A percentile compares a stretch with the other conserved stretches of the same genome.
Evolutionary conservation across 768 basidiomycete genomes (phyloP).

Genomic region (Suillus weaverae): DNA sequence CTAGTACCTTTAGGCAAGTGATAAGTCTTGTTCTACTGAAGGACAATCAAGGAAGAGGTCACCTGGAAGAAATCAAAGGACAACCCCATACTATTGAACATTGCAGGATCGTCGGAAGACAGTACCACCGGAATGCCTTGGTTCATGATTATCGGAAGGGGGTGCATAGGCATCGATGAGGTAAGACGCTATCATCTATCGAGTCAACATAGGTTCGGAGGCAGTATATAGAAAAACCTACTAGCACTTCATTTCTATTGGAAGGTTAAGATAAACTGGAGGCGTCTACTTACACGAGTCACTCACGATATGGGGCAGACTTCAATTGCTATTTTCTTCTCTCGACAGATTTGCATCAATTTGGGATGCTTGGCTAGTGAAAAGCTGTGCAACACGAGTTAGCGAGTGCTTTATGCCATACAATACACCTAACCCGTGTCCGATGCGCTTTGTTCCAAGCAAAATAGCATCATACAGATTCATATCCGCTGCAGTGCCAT

Average conservation of each 20-base stretch:
- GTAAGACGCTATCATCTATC: constrained; percentile 54
- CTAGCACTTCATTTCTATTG: constrained; percentile 67
- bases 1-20: constrained; percentile 45
- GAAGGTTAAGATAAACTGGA: background rate
- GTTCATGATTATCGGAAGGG: constrained; percentile 64
- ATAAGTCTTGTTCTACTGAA: background rate
- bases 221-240: constrained; percentile 25
- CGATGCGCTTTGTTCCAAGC: constrained; percentile 51
- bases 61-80: constrained; percentile 79
- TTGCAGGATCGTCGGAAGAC: constrained; percentile 70
- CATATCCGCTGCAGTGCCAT: constrained; percentile 43
- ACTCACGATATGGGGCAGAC: constrained; percentile 51
- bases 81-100: constrained; percentile 73
- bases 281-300: background rate
- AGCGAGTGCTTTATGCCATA: background rate
- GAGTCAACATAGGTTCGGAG: background rate
- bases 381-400: constrained; percentile 28
- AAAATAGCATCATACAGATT: constrained; percentile 51
- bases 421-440: constrained; percentile 40
- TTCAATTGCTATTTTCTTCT: constrained; percentile 42
- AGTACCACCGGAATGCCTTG: constrained; percentile 69
- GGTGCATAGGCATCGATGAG: constrained; percentile 76
- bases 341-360: constrained; percentile 44
- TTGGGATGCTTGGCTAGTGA: constrained; percentile 48
- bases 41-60: constrained; percentile 11